A percentile compares a stretch with the other conserved stretches of the same genome.
Conservation (phyloP, 306 rosid genomes). For the Crataegus laevigata region DNA sequence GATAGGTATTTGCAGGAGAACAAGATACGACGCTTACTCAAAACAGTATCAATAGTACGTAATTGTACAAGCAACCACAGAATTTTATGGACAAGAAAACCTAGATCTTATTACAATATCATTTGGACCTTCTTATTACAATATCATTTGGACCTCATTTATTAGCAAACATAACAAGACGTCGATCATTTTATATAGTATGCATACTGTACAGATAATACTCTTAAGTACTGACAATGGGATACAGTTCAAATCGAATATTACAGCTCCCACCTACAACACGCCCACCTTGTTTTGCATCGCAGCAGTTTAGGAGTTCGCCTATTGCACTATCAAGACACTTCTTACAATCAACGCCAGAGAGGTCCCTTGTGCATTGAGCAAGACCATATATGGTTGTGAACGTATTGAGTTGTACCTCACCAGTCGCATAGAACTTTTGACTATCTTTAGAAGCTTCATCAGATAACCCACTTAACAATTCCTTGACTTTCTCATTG, state of each 20-base stretch:
- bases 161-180: too few species aligned
- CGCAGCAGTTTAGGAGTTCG: slow-evolving; percentile 21
- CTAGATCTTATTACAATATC: too few species aligned
- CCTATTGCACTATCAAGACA: slow-evolving; percentile 22
- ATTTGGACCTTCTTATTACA: too few species aligned
- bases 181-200: too few species aligned
- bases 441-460: not conserved
- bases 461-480: slow-evolving; percentile 13
- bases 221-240: slow-evolving; percentile 15
- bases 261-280: slow-evolving; percentile 37
- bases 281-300: slow-evolving; percentile 30
- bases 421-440: slow-evolving; percentile 16
- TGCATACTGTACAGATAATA: too few species aligned
- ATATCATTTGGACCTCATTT: too few species aligned
- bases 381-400: slow-evolving; percentile 20
- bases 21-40: too few species aligned
- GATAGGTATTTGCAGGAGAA: not conserved
- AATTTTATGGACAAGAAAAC: too few species aligned
- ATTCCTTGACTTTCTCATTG: not conserved
- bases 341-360: slow-evolving; percentile 19
- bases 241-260: slow-evolving; percentile 30
- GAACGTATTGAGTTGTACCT: slow-evolving; percentile 3
- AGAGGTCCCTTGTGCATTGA: slow-evolving; percentile 29
- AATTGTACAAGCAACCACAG: too few species aligned
- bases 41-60: too few species aligned